phyloP scores from a whole-genome alignment of 2,329 filamentous ascomycete genomes.

The Fusarium paranaense region DNA sequence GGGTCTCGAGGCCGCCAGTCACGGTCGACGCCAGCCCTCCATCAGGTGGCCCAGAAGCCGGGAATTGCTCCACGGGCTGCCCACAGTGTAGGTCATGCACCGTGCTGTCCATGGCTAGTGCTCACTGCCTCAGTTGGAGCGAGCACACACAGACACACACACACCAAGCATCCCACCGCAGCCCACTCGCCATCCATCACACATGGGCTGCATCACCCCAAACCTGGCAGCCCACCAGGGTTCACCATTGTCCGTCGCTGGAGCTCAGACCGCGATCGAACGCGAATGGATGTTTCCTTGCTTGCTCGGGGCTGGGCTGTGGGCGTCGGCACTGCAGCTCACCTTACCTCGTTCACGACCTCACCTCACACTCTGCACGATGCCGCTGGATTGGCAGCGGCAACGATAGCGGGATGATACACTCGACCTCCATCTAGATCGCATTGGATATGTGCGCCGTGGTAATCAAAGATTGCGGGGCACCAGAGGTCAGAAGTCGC shows the following conservation, averaged over 20 bases:
- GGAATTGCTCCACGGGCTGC: conserved; percentile 29
- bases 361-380: background rate
- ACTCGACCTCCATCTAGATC: conserved; percentile 27
- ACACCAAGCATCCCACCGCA: conserved; percentile 14
- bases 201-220: conserved; percentile 25
- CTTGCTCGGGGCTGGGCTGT: conserved; percentile 7
- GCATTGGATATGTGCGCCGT: conserved; percentile 21
- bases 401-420: conserved; percentile 15
- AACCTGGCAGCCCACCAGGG: conserved; percentile 28
- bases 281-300: conserved; percentile 4
- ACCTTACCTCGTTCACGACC: background rate
- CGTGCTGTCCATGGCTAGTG: conserved; percentile 31
- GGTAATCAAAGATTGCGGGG: conserved; percentile 37
- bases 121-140: conserved; percentile 38
- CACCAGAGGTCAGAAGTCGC: conserved; percentile 25
- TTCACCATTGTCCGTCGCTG: conserved; percentile 8
- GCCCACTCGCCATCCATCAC: conserved; percentile 23
- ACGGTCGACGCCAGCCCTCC: conserved; percentile 39
- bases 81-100: conserved; percentile 32
- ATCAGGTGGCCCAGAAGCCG: conserved; percentile 22
- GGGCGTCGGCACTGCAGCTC: conserved; percentile 36
- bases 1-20: conserved; percentile 39
- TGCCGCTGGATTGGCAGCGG: conserved; percentile 1
- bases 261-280: conserved; percentile 28
- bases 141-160: background rate